Evolutionary conservation across 2,329 filamentous ascomycete genomes (phyloP), one percentile per base, ranked within the genome.

Genomic region (Xenoacremonium recifei): DNA sequence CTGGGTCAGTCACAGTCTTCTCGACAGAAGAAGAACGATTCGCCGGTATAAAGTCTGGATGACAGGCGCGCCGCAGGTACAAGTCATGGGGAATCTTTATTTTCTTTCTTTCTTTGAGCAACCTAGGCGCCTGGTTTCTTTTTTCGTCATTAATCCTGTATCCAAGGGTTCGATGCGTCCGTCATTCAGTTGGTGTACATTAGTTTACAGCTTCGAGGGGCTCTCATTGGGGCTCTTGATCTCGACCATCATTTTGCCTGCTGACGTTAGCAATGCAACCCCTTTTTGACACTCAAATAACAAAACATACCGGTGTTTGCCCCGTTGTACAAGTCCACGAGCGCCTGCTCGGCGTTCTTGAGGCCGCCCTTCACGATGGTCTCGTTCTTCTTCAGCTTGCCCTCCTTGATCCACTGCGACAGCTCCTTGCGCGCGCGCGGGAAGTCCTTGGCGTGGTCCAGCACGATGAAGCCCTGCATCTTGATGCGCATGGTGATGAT

Each of bases 391-490:
- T 87, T 81, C 49, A 91, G 65, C 69, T 85, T 89, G 41, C 87
- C 87, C 61, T 88, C 80, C 1, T 70, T 68, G 17, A 89, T 62
- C 85, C 86, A 90, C 51, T 79, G 64, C 2, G 75, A 75, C n/a
- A 91, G 67, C 54, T 89, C 74, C 58, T 76, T 71, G 44, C 76
- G 66, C 1, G 84, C 87, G 32, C 68, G 59, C 1, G 73, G 59
- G 59, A 77, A 87, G 58, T 85, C 72, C 43, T 76, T 69, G 6
- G 62, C 66, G 55, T 76, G 88, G 61, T 91, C 87, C 40, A 87
- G 78, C 30, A 89, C 79, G 49, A 91, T 84, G 64, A 91, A 90
- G 1, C 85, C 85, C 64, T 85, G 75, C 71, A 88, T 79, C 44
- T 68, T 75, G 59, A 82, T 76, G 46, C 79, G 66, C 72, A 79